phyloP scores from a whole-genome alignment of 352 stramenopile species.

The Globisporangium middletonii region DNA sequence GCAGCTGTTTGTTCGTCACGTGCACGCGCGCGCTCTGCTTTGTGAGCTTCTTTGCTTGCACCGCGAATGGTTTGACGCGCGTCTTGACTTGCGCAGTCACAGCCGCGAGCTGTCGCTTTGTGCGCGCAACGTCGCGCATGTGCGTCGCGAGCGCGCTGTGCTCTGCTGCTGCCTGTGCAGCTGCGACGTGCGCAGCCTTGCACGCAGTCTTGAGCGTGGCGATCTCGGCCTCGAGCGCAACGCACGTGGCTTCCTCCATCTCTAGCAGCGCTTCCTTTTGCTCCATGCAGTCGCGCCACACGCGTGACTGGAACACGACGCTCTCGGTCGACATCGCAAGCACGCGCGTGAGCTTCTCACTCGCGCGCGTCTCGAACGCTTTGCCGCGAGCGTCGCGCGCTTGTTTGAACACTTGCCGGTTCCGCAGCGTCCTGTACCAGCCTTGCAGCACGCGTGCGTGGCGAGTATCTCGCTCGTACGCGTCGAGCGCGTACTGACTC shows the following conservation, averaged over 20 bases:
- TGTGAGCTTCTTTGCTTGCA: slow-evolving; percentile 51
- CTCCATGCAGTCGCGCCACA: slow-evolving; percentile 65
- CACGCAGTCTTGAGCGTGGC: slow-evolving; percentile 38
- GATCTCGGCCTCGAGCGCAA: slow-evolving; percentile 43
- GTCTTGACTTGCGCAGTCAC: slow-evolving; percentile 35
- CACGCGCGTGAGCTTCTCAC: slow-evolving; percentile 25
- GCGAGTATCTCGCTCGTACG: slow-evolving; percentile 26
- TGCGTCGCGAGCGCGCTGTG: slow-evolving; percentile 26
- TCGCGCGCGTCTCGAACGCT: slow-evolving; percentile 18
- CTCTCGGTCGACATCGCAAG: slow-evolving; percentile 26
- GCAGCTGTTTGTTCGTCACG: slow-evolving; percentile 41
- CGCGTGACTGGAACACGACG: slow-evolving; percentile 59
- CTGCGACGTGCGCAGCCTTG: slow-evolving; percentile 33
- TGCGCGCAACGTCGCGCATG: slow-evolving; percentile 28
- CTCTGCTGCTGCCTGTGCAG: slow-evolving; percentile 27
- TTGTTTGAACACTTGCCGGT: slow-evolving; percentile 51
- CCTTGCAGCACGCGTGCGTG: slow-evolving; percentile 47
- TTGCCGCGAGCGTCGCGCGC: slow-evolving; percentile 17
- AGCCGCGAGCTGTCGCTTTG: slow-evolving; percentile 16
- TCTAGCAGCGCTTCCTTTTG: slow-evolving; percentile 30
- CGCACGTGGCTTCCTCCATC: slow-evolving; percentile 36
- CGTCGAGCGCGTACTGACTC: slow-evolving; percentile 48
- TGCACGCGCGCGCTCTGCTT: slow-evolving; percentile 44
- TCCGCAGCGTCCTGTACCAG: slow-evolving; percentile 54
- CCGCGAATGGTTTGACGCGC: slow-evolving; percentile 52